Percentiles rank a stretch among this genome's conserved stretches.
phyloP scores from a whole-genome alignment of 345 rosid genomes.

The Populus nigra region DNA sequence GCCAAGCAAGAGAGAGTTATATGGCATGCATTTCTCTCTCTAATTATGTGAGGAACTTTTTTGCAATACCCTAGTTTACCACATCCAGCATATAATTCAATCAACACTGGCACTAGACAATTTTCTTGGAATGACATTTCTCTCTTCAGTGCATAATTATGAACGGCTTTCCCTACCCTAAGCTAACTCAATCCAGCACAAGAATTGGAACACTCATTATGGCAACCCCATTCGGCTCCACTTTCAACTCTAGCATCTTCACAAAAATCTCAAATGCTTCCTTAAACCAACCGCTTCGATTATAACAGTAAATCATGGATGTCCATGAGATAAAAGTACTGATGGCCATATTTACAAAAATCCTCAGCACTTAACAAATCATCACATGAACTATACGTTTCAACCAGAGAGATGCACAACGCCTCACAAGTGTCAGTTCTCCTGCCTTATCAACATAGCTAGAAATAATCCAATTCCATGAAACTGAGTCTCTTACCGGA shows the following conservation, averaged over 20 bases:
- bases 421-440: slow-evolving; percentile 39
- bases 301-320: slow-evolving; percentile 68
- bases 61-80: slow-evolving; percentile 43
- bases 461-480: slow-evolving; percentile 69
- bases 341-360: slow-evolving; percentile 32
- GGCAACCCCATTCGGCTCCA: slow-evolving; percentile 58
- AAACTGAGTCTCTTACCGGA: slow-evolving; percentile 50
- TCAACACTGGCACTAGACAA: slow-evolving; percentile 55
- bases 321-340: slow-evolving; percentile 59
- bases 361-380: slow-evolving; percentile 59
- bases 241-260: slow-evolving; percentile 45
- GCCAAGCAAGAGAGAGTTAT: slow-evolving; percentile 64
- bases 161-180: slow-evolving; percentile 69
- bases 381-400: slow-evolving; percentile 68
- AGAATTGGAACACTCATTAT: slow-evolving; percentile 57
- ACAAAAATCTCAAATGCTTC: slow-evolving; percentile 51
- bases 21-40: slow-evolving; percentile 52
- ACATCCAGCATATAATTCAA: slow-evolving; percentile 65
- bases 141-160: slow-evolving; percentile 54
- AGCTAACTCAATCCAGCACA: slow-evolving; percentile 55
- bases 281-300: slow-evolving; percentile 42
- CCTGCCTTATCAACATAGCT: slow-evolving; percentile 51
- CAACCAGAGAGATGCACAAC: slow-evolving; percentile 47
- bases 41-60: slow-evolving; percentile 40
- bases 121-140: slow-evolving; percentile 38